Percentiles rank a stretch among this genome's conserved stretches.
Evolutionary conservation across 108 stramenopile genomes (phyloP).

Genomic region (Pseudonitzschia delicatissima): DNA sequence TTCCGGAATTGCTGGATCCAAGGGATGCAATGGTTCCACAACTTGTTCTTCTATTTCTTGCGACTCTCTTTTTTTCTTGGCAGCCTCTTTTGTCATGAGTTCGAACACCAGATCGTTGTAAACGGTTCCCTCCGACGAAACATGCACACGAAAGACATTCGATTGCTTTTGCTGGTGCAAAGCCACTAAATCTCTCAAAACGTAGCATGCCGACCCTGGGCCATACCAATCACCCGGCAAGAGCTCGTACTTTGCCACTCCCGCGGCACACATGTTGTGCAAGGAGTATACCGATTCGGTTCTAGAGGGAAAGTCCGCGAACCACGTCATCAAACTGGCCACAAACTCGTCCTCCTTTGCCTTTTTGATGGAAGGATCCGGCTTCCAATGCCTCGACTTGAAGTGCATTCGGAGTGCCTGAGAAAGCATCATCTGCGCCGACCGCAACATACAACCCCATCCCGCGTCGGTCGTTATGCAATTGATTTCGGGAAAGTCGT

Average conservation of each 20-base stretch:
- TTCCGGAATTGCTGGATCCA: conserved; percentile 16
- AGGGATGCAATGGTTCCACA: conserved; percentile 18
- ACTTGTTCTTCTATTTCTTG: conserved; percentile 2
- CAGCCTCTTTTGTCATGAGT: conserved; percentile 56
- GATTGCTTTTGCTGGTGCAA: conserved; percentile 39
- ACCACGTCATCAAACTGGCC: conserved; percentile 54
- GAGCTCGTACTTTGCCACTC: conserved; percentile 61
- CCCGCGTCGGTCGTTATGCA: conserved; percentile 88
- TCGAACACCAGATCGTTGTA: conserved; percentile 68
- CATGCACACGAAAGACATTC: conserved; percentile 61
- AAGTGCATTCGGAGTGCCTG: conserved; percentile 79
- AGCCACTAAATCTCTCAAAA: conserved; percentile 70
- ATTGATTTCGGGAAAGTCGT: conserved; percentile 73
- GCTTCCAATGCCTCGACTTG: conserved; percentile 53
- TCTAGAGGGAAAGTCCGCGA: conserved; percentile 74
- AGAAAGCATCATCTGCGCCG: conserved; percentile 95
- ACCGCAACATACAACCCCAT: conserved; percentile 99
- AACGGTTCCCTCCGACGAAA: conserved; percentile 81
- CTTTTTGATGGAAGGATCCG: conserved; percentile 23
- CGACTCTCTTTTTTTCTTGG: conserved; percentile 24
- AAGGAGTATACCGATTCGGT: conserved; percentile 57
- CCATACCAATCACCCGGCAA: conserved; percentile 92
- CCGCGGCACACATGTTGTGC: conserved; percentile 86
- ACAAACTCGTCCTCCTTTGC: conserved; percentile 46
- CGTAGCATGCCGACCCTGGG: conserved; percentile 79